Evolutionary conservation across 805 yeast species (phyloP), one percentile per base, ranked within the genome.

Genomic region (Yamadazyma takamatsuzukensis): DNA sequence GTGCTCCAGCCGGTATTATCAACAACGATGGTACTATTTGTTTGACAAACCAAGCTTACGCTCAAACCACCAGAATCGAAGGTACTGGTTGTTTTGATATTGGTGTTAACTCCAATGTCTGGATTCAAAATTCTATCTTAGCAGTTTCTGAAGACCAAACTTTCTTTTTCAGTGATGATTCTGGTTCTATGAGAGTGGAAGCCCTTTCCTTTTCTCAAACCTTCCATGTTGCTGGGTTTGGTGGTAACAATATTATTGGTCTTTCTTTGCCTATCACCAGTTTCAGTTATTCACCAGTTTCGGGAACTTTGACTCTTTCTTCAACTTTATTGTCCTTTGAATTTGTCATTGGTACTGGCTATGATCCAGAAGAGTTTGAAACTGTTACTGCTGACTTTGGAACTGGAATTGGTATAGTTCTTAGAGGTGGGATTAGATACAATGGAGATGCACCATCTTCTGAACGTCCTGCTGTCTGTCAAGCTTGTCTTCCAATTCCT

Each of bases 1-100:
- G 48, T 14, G 28, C 38, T 5, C 41, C 48, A 14, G 25, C 29
- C 10, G 27, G 36, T 2, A 47, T 49, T 13, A 43, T 41, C 33
- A n/a, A 34, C 30, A 32, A 54, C 29, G 22, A 31, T 14, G 59
- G 59, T 29, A 42, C 45, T 15, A 44, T 54, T 26, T 56, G 62
- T 45, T 47, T 57, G 26, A 19, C 33, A 27, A 53, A 53, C 28
- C 39, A 45, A 18, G 34, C 25, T n/a, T 51, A 37, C 32, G 9
- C 17, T 13, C 51, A 46, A 32, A 37, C 43, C 5, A 34, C 48
- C n/a, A 15, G 26, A n/a, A 33, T 51, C 21, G 15, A 7, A 2
- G 51, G 52, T 11, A 13, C 27, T 26, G 56, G 56, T n/a, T 50
- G 56, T 41, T 31, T 49, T 22, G 43, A 38, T 31, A 34, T 41